Conservation (phyloP, 441 rosid species). For the Isatis lusitanica region DNA sequence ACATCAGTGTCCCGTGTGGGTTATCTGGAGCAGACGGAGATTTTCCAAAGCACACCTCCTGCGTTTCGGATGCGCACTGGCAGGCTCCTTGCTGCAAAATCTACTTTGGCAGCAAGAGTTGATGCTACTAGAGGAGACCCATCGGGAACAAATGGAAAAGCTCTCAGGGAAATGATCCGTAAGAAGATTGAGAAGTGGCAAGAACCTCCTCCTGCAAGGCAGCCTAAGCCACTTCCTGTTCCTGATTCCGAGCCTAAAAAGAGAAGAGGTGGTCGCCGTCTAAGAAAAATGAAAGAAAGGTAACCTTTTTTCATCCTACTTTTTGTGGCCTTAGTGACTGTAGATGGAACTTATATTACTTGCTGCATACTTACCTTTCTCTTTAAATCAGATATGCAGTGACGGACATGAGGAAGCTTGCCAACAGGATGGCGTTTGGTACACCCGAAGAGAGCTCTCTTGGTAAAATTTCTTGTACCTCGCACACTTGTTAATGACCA, state of each 20-base stretch:
- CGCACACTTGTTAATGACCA: not conserved
- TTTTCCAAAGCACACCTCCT: conserved; percentile 87
- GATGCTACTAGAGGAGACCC: conserved; percentile 88
- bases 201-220: conserved; percentile 98
- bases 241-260: conserved; percentile 97
- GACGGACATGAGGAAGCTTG: conserved; percentile 95
- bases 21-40: conserved; percentile 85
- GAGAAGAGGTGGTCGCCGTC: conserved; percentile 92
- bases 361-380: conserved; percentile 13
- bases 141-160: conserved; percentile 69
- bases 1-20: conserved; percentile 86
- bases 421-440: conserved; percentile 97
- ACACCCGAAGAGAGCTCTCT: conserved; percentile 95
- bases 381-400: conserved; percentile 66
- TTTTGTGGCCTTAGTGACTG: not conserved
- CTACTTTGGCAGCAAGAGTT: conserved; percentile 83
- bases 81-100: conserved; percentile 87
- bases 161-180: conserved; percentile 62
- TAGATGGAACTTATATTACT: not conserved
- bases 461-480: conserved; percentile 45
- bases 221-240: conserved; percentile 96
- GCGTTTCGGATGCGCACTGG: conserved; percentile 73
- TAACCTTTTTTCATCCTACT: conserved; percentile 15
- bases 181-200: conserved; percentile 98
- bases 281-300: conserved; percentile 97